Percentiles rank a stretch among this genome's conserved stretches.
phyloP scores from a whole-genome alignment of 305 asterid species.

The Withania somnifera region DNA sequence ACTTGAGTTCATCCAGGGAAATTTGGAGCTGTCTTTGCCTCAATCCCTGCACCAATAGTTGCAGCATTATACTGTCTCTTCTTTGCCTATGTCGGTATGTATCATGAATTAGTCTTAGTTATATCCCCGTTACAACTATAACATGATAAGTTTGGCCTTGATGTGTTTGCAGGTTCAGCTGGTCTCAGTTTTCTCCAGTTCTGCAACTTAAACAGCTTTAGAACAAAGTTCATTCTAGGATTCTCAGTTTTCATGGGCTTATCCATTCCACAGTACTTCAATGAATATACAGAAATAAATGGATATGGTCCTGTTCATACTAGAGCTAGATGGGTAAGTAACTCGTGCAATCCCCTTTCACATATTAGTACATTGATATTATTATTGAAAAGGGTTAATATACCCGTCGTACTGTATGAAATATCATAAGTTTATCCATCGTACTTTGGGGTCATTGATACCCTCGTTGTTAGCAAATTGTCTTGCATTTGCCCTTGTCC shows the following conservation, averaged over 20 bases:
- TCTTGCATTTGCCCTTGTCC: background rate
- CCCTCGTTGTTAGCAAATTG: background rate
- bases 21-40: constrained; percentile 95
- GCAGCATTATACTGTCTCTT: constrained; percentile 87
- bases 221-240: constrained; percentile 75
- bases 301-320: constrained; percentile 75
- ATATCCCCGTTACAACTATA: background rate
- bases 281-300: constrained; percentile 42
- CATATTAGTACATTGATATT: background rate
- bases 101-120: background rate
- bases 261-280: constrained; percentile 90
- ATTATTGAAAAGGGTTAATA: background rate
- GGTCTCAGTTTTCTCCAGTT: constrained; percentile 77
- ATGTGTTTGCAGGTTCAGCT: constrained; percentile 50
- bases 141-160: background rate
- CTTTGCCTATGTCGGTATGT: constrained; percentile 89
- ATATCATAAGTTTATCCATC: background rate
- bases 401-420: background rate
- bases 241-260: constrained; percentile 91
- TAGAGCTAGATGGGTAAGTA: constrained; percentile 75
- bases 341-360: background rate
- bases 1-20: constrained; percentile 39
- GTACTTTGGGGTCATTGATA: background rate
- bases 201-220: constrained; percentile 80
- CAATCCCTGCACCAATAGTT: constrained; percentile 82